Evolutionary conservation across 495 filamentous ascomycete species (phyloP), one percentile per base, ranked within the genome.

Genomic region (Tuber melanosporum): DNA sequence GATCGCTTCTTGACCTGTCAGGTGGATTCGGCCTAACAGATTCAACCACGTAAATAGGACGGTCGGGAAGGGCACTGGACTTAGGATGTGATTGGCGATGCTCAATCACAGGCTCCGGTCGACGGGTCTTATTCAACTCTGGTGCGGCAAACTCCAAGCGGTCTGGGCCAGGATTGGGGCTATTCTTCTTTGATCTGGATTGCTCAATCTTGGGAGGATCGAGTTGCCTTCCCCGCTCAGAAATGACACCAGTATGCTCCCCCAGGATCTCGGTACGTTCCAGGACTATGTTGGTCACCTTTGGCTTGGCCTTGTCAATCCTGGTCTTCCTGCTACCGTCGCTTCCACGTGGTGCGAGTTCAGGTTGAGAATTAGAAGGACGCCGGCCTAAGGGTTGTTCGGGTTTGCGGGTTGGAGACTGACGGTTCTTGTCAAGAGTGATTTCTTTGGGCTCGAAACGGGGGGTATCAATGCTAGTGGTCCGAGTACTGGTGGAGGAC

Each of bases 391-490:
- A 5, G 15, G 77, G 77, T 26, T 79, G 77, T 45, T 77, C 75
- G 15, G 36, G 46, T 44, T 62, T 79, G 44, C 71, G 73, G 3
- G 74, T 46, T 22, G 80, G 80, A 19, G 80, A 82, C 69, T 80
- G 78, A 22, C 73, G 77, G 26, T 46, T 45, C 47, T 77, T 43
- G 15, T 80, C 78, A 26, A 66, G 78, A 26, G 41, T 71, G 36
- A 77, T 42, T 12, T 80, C 74, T 70, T 82, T 82, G 1, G 81
- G 45, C 42, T 82, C 81, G 73, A 82, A 80, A 41, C 81, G 80
- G 5, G 81, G 81, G 20, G 80, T 80, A 32, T 83, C 80, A 49
- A 83, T 74, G 72, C 81, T 83, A 14, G 81, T 83, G 74, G 81
- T 79, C 20, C 78, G 76, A 49, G 81, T 83, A 46, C 81, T 82